These are phyloP conservation scores for Clathrus columnatus DNA, from an alignment of 768 basidiomycete genomes.

Conservation along the genomic window DNA sequence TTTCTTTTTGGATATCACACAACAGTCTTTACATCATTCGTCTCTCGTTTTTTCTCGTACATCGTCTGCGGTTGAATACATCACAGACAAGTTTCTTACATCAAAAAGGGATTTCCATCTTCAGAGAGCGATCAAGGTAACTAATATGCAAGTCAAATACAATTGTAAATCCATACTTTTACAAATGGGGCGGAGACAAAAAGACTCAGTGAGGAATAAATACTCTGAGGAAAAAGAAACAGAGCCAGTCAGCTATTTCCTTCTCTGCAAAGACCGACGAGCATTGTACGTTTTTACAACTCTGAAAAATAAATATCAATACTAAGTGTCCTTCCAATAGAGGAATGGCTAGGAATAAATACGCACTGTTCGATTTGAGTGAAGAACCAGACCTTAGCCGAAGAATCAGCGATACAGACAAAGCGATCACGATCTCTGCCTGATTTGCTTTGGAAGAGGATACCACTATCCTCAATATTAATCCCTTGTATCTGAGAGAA, in stretches of 20 bases:
- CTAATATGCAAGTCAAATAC: too few species aligned
- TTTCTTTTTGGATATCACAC: background rate
- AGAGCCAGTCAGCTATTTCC: background rate
- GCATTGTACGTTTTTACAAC: conserved; percentile 75
- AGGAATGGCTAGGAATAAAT: background rate
- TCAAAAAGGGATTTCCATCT: too few species aligned
- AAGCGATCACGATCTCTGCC: conserved; percentile 72
- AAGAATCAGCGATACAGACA: conserved; percentile 66
- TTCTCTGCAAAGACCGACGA: conserved; percentile 34
- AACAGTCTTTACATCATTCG: background rate
- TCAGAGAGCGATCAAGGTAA: too few species aligned
- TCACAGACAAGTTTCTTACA: too few species aligned
- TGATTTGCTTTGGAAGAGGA: conserved; percentile 74
- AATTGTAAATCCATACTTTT: too few species aligned
- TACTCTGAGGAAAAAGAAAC: too few species aligned
- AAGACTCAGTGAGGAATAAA: too few species aligned
- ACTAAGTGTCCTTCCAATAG: background rate
- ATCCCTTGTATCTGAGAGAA: conserved; percentile 82
- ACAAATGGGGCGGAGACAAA: too few species aligned
- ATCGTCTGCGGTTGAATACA: too few species aligned
- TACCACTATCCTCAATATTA: conserved; percentile 83
- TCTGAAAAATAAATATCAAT: conserved; percentile 19
- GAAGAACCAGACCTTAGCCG: conserved; percentile 75
- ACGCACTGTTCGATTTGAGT: conserved; percentile 44
- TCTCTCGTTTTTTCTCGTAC: too few species aligned